A percentile compares a stretch with the other conserved stretches of the same genome.
Conservation (phyloP, 768 basidiomycete species). For the Pholiota microspora region DNA sequence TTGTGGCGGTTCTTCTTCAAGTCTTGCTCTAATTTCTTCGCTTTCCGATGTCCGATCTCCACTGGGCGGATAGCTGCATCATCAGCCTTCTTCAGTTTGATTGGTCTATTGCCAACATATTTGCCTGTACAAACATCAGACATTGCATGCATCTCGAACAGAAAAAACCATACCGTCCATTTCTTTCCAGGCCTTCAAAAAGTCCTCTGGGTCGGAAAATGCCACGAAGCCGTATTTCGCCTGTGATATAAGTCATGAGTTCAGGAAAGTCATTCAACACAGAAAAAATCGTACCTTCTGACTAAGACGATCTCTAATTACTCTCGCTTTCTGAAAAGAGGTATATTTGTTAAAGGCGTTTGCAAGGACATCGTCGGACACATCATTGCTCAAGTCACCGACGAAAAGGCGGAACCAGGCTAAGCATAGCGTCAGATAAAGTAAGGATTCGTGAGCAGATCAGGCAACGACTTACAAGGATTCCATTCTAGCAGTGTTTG, state of each 20-base stretch:
- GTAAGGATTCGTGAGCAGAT: background rate
- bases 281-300: slow-evolving; percentile 61
- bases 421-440: slow-evolving; percentile 31
- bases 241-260: slow-evolving; percentile 35
- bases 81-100: slow-evolving; percentile 94
- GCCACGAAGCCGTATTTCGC: slow-evolving; percentile 97
- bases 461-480: slow-evolving; percentile 65
- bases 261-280: background rate
- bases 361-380: slow-evolving; percentile 90
- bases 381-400: slow-evolving; percentile 97
- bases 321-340: slow-evolving; percentile 92
- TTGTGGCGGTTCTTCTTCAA: slow-evolving; percentile 88
- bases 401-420: slow-evolving; percentile 98
- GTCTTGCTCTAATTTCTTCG: slow-evolving; percentile 85
- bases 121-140: slow-evolving; percentile 53
- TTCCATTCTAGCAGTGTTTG: slow-evolving; percentile 97
- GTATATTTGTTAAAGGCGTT: slow-evolving; percentile 93
- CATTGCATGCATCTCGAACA: background rate
- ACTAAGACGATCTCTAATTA: slow-evolving; percentile 91
- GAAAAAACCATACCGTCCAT: slow-evolving; percentile 81
- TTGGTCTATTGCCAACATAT: slow-evolving; percentile 97
- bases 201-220: slow-evolving; percentile 98
- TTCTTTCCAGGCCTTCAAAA: slow-evolving; percentile 97
- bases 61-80: slow-evolving; percentile 83
- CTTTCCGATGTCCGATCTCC: slow-evolving; percentile 91